Base-by-base conservation (phyloP, 352 stramenopile genomes). In the Pythium dissimile region DNA sequence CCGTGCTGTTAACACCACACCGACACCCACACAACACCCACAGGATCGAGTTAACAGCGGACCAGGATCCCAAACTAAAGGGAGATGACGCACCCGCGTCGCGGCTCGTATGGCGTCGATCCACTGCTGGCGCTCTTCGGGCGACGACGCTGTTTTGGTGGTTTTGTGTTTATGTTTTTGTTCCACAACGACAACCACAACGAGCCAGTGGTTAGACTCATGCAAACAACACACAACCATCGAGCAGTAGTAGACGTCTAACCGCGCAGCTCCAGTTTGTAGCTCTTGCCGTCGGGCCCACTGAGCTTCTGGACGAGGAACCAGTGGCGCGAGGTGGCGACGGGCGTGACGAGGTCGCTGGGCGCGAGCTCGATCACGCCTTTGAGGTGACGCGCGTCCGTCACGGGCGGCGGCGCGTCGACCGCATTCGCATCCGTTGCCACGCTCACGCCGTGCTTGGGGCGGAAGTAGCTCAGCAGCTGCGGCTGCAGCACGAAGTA, bases 181-280 rank as follows among this genome's bases (percentile, higher is more conserved):
- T 20, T 13, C 31, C 31, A 37, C 31, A 13, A 37, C 31, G 8
- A 37, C 31, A 13, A 8, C 31, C 31, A 37, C 34, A 6, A 16
- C 34, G 13, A 41, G 5, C 34, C n/a, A n/a, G n/a, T n/a, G n/a
- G n/a, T n/a, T n/a, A n/a, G n/a, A n/a, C n/a, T n/a, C n/a, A n/a
- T n/a, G n/a, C n/a, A n/a, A n/a, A 41, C 5, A 24, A 61, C 10
- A 34, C 27, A 12, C 5, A 16, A 42, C 6, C n/a, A 43, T n/a
- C 12, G 9, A 54, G 32, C 13, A 12, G 21, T 46, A 50, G n/a
- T n/a, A n/a, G n/a, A n/a, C n/a, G n/a, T n/a, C 35, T 18, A 30
- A 89, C 79, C 79, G 75, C 81, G 84, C 5, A 89, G 64, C 34
- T 89, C 80, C 7, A 89, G 42, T 38, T 84, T 86, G 57, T 89